These are phyloP conservation scores for sunflower (Helianthus annuus) DNA, from an alignment of 129 eudicot genomes.

Conservation along the genomic window DNA sequence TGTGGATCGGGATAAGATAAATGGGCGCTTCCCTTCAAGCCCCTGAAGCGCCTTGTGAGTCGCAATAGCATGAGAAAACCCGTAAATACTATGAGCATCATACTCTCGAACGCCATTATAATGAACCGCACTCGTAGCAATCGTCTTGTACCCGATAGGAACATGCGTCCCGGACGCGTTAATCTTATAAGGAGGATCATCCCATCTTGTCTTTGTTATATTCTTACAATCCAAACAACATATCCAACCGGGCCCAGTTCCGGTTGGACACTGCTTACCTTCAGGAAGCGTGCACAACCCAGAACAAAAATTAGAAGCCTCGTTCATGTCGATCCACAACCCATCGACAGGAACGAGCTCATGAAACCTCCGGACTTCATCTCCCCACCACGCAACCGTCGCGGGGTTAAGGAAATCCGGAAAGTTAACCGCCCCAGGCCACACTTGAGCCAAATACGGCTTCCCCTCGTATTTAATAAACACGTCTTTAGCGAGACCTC, in stretches of 20 bases:
- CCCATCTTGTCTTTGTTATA: conserved; percentile 81
- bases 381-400: conserved; percentile 89
- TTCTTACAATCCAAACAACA: conserved; percentile 94
- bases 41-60: conserved; percentile 80
- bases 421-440: conserved; percentile 98
- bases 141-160: conserved; percentile 81
- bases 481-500: conserved; percentile 79
- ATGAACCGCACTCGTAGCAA: conserved; percentile 89
- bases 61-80: conserved; percentile 77
- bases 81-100: conserved; percentile 92
- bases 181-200: conserved; percentile 94
- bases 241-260: conserved; percentile 84
- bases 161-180: conserved; percentile 79
- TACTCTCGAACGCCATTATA: conserved; percentile 87
- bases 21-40: conserved; percentile 85
- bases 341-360: conserved; percentile 93
- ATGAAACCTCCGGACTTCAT: conserved; percentile 86
- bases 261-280: conserved; percentile 76
- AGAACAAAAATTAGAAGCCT: conserved; percentile 80
- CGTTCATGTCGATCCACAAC: conserved; percentile 97
- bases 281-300: conserved; percentile 82
- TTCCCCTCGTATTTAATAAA: conserved; percentile 79
- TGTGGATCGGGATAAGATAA: conserved; percentile 81
- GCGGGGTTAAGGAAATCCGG: conserved; percentile 89
- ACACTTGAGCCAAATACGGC: conserved; percentile 87